A percentile compares a stretch with the other conserved stretches of the same genome.
These are phyloP conservation scores for Citrullus mucosospermus DNA, from an alignment of 306 rosid genomes.

Conservation along the genomic window DNA sequence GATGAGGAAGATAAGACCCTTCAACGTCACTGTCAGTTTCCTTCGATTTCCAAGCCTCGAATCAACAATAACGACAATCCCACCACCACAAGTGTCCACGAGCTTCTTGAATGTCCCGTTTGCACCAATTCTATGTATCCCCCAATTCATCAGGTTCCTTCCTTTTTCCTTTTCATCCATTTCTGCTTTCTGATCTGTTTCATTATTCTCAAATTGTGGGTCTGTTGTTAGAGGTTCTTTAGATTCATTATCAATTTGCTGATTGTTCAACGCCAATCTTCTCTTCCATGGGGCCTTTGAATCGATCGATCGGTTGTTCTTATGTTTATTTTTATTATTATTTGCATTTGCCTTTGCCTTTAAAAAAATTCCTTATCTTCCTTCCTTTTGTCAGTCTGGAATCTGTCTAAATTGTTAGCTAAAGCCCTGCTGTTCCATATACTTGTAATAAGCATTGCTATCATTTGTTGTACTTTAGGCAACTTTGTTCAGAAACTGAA, in stretches of 20 bases:
- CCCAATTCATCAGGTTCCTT: conserved; percentile 9
- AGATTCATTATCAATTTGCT: not conserved
- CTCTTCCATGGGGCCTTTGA: not conserved
- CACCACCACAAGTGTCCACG: conserved; percentile 2
- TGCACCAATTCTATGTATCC: conserved; percentile 12
- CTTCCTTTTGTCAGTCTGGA: not conserved
- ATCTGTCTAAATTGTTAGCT: not conserved
- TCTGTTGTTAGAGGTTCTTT: not conserved
- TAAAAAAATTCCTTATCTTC: not conserved
- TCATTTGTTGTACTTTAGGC: not conserved
- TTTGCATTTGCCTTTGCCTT: not conserved
- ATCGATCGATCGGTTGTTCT: not conserved
- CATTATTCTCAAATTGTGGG: not conserved
- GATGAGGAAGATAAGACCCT: conserved; percentile 6
- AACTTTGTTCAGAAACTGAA: not conserved
- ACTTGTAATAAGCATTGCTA: not conserved
- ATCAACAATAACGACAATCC: conserved; percentile 6
- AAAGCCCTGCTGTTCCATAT: not conserved
- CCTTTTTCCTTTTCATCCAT: not conserved
- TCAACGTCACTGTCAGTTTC: conserved; percentile 8
- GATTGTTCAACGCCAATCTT: not conserved
- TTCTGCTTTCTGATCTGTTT: conserved; percentile 1
- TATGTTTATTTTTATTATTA: not conserved
- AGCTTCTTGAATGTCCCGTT: conserved; percentile 7
- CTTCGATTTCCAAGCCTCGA: conserved; percentile 3